phyloP scores from a whole-genome alignment of 306 rosid species.

The Biancaea sappan region DNA sequence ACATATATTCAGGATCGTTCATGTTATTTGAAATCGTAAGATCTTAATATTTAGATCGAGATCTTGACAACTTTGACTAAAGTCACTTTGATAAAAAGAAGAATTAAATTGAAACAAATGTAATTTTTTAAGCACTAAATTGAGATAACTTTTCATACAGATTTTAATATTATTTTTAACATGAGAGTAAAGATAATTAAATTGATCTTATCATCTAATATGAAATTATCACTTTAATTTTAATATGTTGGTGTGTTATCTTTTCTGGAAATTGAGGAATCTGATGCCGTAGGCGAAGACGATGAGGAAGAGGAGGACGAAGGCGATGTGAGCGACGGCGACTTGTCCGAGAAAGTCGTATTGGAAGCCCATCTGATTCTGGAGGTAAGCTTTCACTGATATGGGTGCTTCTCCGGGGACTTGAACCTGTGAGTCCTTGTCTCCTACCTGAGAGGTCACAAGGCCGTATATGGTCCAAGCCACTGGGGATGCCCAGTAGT shows the following conservation, averaged over 20 bases:
- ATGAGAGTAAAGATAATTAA: too few relatives aligned
- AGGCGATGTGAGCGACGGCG: conserved; percentile 51
- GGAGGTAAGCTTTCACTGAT: conserved; percentile 42
- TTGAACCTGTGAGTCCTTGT: conserved; percentile 12
- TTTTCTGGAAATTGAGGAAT: conserved; percentile 54
- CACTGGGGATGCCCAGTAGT: conserved; percentile 44
- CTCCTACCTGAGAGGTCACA: conserved; percentile 41
- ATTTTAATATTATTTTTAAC: too few relatives aligned
- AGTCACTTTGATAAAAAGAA: too few relatives aligned
- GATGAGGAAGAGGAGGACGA: conserved; percentile 39
- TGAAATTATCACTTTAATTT: too few relatives aligned
- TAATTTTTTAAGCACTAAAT: too few relatives aligned
- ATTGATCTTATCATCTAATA: too few relatives aligned
- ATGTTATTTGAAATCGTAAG: too few relatives aligned
- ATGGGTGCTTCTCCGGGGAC: conserved; percentile 9
- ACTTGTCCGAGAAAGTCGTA: conserved; percentile 55
- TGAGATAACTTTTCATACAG: too few relatives aligned
- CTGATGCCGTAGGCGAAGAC: conserved; percentile 59
- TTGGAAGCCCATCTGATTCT: conserved; percentile 40
- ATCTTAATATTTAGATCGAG: too few relatives aligned
- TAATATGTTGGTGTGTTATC: conserved; percentile 33
- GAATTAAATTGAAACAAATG: too few relatives aligned
- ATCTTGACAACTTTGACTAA: too few relatives aligned
- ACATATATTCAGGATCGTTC: too few relatives aligned
- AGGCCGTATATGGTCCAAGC: conserved; percentile 47